Percentiles rank a stretch among this genome's conserved stretches.
Conservation (phyloP, 208 protist genomes). For the Crithidia thermophila region DNA sequence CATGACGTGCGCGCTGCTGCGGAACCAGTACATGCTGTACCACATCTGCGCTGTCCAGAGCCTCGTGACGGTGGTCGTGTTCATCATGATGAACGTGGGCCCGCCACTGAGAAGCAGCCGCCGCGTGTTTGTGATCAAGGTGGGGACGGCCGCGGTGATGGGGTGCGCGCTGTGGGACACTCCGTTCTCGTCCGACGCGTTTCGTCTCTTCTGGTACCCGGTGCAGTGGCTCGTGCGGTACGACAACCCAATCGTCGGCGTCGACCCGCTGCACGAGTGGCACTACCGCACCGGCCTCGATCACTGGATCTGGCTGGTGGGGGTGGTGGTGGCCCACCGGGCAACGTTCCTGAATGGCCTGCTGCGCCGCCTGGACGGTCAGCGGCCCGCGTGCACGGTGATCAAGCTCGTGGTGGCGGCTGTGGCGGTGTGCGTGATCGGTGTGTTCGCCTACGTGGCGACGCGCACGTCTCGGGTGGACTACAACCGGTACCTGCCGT, state of each 20-base stretch:
- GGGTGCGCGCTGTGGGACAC: slow-evolving; percentile 62
- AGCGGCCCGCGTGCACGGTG: slow-evolving; percentile 12
- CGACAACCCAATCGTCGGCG: slow-evolving; percentile 37
- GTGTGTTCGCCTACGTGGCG: slow-evolving; percentile 28
- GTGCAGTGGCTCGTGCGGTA: slow-evolving; percentile 51
- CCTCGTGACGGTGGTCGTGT: slow-evolving; percentile 81
- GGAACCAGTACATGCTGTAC: slow-evolving; percentile 91
- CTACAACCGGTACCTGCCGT: slow-evolving; percentile 84
- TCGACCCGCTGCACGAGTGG: slow-evolving; percentile 72
- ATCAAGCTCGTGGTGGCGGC: slow-evolving; percentile 30
- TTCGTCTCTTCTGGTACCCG: slow-evolving; percentile 45
- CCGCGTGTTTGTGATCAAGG: slow-evolving; percentile 38
- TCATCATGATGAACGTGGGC: slow-evolving; percentile 34
- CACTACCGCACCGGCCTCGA: slow-evolving; percentile 79
- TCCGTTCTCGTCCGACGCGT: slow-evolving; percentile 29
- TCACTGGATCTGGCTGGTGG: slow-evolving; percentile 71
- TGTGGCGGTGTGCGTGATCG: slow-evolving; percentile 17
- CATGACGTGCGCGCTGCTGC: slow-evolving; percentile 53
- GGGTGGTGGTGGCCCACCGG: slow-evolving; percentile 70
- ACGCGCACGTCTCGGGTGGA: slow-evolving; percentile 32
- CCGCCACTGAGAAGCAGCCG: slow-evolving; percentile 31
- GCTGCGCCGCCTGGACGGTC: slow-evolving; percentile 36
- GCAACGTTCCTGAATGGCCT: slow-evolving; percentile 32
- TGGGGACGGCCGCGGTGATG: slow-evolving; percentile 30
- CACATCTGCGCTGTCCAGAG: slow-evolving; percentile 92